Conservation (phyloP, 768 basidiomycete genomes). For the Boletellus sp. region DNA sequence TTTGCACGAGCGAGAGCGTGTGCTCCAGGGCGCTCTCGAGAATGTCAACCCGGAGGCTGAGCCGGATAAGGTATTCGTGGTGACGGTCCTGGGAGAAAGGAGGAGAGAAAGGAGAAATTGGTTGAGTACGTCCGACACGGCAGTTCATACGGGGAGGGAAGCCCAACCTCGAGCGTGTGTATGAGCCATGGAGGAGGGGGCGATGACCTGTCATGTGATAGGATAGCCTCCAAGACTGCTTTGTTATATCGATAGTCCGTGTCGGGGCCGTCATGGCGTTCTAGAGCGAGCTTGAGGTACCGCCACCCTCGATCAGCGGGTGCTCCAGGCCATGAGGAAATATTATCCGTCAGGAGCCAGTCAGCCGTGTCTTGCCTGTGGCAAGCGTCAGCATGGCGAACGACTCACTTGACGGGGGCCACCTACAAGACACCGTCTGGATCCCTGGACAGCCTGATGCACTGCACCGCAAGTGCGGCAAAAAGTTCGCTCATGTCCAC, state of each 20-base stretch:
- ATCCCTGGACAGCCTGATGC: conserved; percentile 67
- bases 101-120: not conserved
- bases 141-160: not conserved
- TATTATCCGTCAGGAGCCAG: conserved; percentile 81
- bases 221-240: conserved; percentile 69
- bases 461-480: conserved; percentile 69
- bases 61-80: conserved; percentile 79
- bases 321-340: conserved; percentile 81
- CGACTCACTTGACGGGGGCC: not conserved
- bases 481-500: conserved; percentile 90
- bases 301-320: conserved; percentile 81
- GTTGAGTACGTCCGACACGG: conserved; percentile 1
- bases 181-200: conserved; percentile 83
- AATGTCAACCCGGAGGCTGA: conserved; percentile 74
- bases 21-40: conserved; percentile 75
- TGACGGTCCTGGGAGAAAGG: conserved; percentile 49
- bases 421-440: conserved; percentile 58
- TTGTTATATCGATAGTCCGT: conserved; percentile 78
- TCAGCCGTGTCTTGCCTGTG: conserved; percentile 65
- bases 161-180: conserved; percentile 62
- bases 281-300: conserved; percentile 77
- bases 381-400: conserved; percentile 4
- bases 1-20: conserved; percentile 64
- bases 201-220: conserved; percentile 57
- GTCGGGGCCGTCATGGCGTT: conserved; percentile 67